phyloP scores from a whole-genome alignment of 164 flowering plant species.

The Buxus sempervirens region DNA sequence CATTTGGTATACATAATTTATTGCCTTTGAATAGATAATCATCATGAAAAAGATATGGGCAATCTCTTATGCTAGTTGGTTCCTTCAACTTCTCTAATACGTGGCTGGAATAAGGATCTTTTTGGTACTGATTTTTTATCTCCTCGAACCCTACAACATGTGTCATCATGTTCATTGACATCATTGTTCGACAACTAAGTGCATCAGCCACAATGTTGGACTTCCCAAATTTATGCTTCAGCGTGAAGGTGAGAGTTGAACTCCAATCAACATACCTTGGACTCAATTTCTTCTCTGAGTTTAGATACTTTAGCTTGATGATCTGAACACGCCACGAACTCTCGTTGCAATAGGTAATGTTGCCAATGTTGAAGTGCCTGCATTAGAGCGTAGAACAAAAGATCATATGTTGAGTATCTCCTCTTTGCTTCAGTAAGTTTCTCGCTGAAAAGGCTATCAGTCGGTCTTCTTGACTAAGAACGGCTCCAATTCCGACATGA shows the following conservation, averaged over 20 bases:
- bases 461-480: background rate
- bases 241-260: background rate
- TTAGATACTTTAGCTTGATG: background rate
- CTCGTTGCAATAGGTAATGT: background rate
- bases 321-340: background rate
- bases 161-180: background rate
- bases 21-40: slow-evolving; percentile 6
- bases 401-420: background rate
- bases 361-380: background rate
- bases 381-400: background rate
- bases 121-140: background rate
- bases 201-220: slow-evolving; percentile 1
- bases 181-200: background rate
- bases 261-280: background rate
- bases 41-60: background rate
- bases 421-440: background rate
- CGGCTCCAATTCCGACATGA: background rate
- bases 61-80: background rate
- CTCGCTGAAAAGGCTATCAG: slow-evolving; percentile 7
- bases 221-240: slow-evolving; percentile 1
- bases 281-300: background rate
- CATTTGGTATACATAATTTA: background rate
- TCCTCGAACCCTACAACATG: background rate
- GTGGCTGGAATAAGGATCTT: background rate
- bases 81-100: background rate